These are phyloP conservation scores for Nicotiana otophora DNA, from an alignment of 257 asterid species.

Conservation along the genomic window DNA sequence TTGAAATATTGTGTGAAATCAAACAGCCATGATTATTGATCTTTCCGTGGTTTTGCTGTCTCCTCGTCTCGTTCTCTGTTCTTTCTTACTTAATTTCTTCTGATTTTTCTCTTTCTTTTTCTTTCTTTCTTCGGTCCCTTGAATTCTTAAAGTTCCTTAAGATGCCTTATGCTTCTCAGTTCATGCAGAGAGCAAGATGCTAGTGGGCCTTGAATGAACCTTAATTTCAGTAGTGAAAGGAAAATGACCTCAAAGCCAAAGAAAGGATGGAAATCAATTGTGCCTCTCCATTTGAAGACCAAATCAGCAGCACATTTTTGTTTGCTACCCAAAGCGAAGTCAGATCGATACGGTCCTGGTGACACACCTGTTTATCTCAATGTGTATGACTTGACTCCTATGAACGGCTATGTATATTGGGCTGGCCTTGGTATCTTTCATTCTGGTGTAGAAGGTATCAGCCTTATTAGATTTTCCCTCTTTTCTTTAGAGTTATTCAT, in stretches of 20 bases:
- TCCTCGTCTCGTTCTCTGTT: background rate
- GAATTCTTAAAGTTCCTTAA: background rate
- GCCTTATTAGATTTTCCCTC: background rate
- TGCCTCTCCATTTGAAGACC: slow-evolving; percentile 47
- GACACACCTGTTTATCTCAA: slow-evolving; percentile 75
- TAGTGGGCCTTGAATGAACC: slow-evolving; percentile 29
- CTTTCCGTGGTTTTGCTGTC: background rate
- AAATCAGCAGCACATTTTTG: slow-evolving; percentile 72
- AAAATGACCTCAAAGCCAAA: slow-evolving; percentile 60
- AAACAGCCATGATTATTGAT: background rate
- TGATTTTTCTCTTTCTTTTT: background rate
- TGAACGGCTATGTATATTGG: slow-evolving; percentile 91
- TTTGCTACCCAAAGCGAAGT: slow-evolving; percentile 70
- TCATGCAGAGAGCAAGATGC: slow-evolving; percentile 41
- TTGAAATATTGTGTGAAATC: background rate
- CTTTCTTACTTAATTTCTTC: background rate
- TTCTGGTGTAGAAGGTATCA: slow-evolving; percentile 85
- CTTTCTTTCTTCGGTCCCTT: background rate
- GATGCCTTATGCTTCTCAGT: slow-evolving; percentile 6
- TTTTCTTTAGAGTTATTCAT: slow-evolving; percentile 1
- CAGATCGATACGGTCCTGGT: slow-evolving; percentile 49
- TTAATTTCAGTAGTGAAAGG: slow-evolving; percentile 24
- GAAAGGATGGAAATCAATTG: slow-evolving; percentile 76
- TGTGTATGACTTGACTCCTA: slow-evolving; percentile 85
- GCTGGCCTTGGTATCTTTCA: slow-evolving; percentile 95